Base-by-base conservation (phyloP, 495 filamentous ascomycete genomes). In the Gamarada debralockiae region DNA sequence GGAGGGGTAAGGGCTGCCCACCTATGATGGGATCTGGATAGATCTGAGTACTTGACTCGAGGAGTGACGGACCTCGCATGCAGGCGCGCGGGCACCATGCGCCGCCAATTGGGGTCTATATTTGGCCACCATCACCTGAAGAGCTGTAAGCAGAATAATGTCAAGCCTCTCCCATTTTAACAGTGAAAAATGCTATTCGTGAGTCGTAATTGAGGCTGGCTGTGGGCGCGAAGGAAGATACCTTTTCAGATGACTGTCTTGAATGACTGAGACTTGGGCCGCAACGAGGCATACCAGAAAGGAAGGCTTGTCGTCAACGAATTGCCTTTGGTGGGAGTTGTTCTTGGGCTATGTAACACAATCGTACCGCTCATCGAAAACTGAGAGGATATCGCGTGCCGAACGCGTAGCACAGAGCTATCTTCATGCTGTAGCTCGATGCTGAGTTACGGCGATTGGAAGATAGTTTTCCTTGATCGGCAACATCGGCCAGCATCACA, bases 381-480 rank as follows among this genome's bases (percentile, higher is more conserved):
- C n/a, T n/a, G n/a, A 37, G 46, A 49, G 29, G 17, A 15, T 8
- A 27, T 21, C 39, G 22, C 21, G 27, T 29, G 27, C 5, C n/a
- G n/a, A n/a, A n/a, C n/a, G n/a, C n/a, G n/a, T n/a, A n/a, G n/a
- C n/a, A n/a, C n/a, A n/a, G n/a, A n/a, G n/a, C n/a, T 29, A 10
- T 29, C 31, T 23, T 33, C 44, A 47, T 47, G 43, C 7, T 49
- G 31, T 33, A 38, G 46, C 21, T 38, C 46, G 46, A 49, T 34
- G 49, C 38, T 17, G 40, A 10, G 40, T 42, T 29, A 10, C 4
- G 10, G 27, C 27, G 27, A 29, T 29, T 29, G 27, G 27, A 29
- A 29, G 27, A 29, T 4, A 49, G 23, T 49, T 49, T 49, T n/a
- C 46, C 31, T 48, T 38, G 29, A 39, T 37, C 33, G 46, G 37